Base-by-base conservation (phyloP, 805 yeast genomes). In the Candida qinlingensis region DNA sequence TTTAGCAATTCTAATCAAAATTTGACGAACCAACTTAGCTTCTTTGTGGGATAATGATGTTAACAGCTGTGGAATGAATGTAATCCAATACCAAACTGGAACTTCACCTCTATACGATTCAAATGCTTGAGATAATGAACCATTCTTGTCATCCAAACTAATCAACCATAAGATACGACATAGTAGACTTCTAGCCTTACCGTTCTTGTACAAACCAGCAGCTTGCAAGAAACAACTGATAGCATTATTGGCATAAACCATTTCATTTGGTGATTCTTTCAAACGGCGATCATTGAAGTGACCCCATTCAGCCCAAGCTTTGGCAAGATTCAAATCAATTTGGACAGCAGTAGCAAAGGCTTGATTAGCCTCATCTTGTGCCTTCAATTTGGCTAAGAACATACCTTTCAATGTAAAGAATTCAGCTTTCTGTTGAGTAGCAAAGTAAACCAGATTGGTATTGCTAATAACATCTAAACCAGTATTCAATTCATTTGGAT, bases 281-380 rank as follows among this genome's bases (percentile, higher is more conserved):
- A 89, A 83, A 39, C 96, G 74, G 30, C 83, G 79, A 58, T 94
- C 99, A 63, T 91, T 91, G 70, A 89, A 94, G 63, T 83, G 81
- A 52, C 99, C 99, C 99, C 99, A 94, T 64, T 95, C 97, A 4
- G 97, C 98, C 99, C 99, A 94, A 0, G 99, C 98, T 65, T 94
- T 92, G 2, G 98, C 96, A 42, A 94, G 68, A 59, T 91, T 89
- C 57, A 92, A 76, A 61, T 95, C 99, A 49, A 94, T 83, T 66
- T 94, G 98, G 19, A 94, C 97, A 1, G 99, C 97, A 3, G 97
- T 88, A 2, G 98, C 96, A 71, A 94, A 94, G 0, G 97, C 97
- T 64, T 94, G 96, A 63, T 94, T 91, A 11, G 99, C 98, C 59
- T 92, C 97, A 51, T 92, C 98, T 54, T 83, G 82, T 41, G 88